Percentiles rank a stretch among this genome's conserved stretches.
Conservation (phyloP, 345 rosid species). For the Chamaenerion angustifolium region DNA sequence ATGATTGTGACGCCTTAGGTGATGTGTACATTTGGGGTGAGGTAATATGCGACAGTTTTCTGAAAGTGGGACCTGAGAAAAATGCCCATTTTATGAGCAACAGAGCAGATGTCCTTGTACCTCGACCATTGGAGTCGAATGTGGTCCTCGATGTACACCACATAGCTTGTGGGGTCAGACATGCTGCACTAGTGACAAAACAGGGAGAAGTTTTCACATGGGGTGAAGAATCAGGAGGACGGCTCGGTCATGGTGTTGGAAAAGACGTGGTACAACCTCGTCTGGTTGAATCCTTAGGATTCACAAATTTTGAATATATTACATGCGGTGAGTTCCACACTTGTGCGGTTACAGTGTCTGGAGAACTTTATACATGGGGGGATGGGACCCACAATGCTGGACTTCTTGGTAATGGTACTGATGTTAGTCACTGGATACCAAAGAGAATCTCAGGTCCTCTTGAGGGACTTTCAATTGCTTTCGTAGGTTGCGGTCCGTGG, state of each 20-base stretch:
- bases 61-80: constrained; percentile 47
- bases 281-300: constrained; percentile 63
- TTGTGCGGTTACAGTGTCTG: constrained; percentile 84
- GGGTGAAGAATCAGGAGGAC: constrained; percentile 96
- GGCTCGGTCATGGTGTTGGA: constrained; percentile 87
- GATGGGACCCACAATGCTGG: constrained; percentile 91
- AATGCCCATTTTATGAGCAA: constrained; percentile 36
- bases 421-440: constrained; percentile 95
- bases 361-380: constrained; percentile 96
- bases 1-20: constrained; percentile 90
- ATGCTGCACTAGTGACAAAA: constrained; percentile 76
- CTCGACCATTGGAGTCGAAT: constrained; percentile 71
- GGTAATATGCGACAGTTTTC: constrained; percentile 52
- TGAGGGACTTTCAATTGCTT: constrained; percentile 80
- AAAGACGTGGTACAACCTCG: constrained; percentile 68
- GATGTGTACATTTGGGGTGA: constrained; percentile 99
- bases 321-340: constrained; percentile 95
- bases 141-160: constrained; percentile 83
- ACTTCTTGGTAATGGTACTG: constrained; percentile 82
- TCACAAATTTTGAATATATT: constrained; percentile 52
- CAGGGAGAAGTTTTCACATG: constrained; percentile 94
- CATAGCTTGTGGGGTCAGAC: constrained; percentile 82
- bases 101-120: constrained; percentile 59
- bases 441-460: constrained; percentile 90
- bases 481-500: constrained; percentile 94